Conservation (phyloP, 75 land plant genomes). For the Isoetes taiwanensis region DNA sequence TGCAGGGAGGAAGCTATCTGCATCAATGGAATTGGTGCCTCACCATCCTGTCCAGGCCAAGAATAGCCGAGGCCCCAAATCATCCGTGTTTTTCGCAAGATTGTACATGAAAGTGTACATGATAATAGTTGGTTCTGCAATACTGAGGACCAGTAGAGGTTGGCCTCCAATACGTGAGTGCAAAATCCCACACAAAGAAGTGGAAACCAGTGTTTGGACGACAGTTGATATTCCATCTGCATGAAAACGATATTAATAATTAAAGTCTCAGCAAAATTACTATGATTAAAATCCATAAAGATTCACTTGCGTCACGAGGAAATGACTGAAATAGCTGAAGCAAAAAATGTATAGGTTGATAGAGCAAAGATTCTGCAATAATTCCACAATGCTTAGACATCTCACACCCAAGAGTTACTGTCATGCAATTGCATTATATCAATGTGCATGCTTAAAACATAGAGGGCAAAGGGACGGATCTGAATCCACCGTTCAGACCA, state of each 20-base stretch:
- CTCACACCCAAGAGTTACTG: too few species aligned
- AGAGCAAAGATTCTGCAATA: constrained; percentile 73
- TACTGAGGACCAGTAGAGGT: constrained; percentile 80
- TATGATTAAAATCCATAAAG: too few species aligned
- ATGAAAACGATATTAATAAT: too few species aligned
- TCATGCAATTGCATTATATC: too few species aligned
- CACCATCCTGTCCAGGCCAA: constrained; percentile 93
- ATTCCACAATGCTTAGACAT: too few species aligned
- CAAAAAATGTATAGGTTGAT: constrained; percentile 88
- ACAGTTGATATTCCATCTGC: constrained; percentile 66
- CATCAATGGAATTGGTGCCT: background rate
- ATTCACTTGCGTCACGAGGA: constrained; percentile 77
- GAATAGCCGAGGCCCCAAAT: constrained; percentile 38
- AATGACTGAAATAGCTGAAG: constrained; percentile 89
- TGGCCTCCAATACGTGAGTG: constrained; percentile 92
- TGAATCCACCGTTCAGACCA: constrained; percentile 47
- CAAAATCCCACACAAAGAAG: constrained; percentile 77
- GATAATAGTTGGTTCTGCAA: constrained; percentile 93
- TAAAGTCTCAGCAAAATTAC: too few species aligned
- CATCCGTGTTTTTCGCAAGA: constrained; percentile 53
- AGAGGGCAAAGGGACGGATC: constrained; percentile 20
- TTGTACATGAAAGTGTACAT: constrained; percentile 91
- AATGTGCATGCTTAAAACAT: too few species aligned
- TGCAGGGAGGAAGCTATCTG: background rate
- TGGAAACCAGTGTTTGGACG: constrained; percentile 83